These are phyloP conservation scores for Miamiensis avidus DNA, from an alignment of 169 alveolate genomes.

Conservation along the genomic window DNA sequence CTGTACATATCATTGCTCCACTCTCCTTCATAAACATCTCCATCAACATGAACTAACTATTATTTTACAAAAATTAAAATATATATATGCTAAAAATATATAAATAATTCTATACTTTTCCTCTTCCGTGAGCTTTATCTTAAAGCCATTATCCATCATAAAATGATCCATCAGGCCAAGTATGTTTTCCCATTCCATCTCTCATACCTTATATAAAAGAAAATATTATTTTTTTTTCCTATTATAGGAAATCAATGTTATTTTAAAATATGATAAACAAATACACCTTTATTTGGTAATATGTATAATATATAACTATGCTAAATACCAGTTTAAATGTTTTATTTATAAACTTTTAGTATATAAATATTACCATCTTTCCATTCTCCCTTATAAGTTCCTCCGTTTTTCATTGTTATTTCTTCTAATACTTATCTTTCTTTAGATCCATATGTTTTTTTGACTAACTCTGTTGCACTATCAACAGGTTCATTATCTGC, in stretches of 20 bases:
- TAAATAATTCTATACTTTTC: conserved; percentile 14
- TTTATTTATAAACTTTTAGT: too few relatives aligned
- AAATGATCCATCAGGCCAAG: conserved; percentile 47
- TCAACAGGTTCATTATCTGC: conserved; percentile 13
- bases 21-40: conserved; percentile 95
- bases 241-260: neutral
- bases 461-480: neutral
- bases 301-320: too few relatives aligned
- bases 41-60: conserved; percentile 89
- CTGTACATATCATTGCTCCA: conserved; percentile 74
- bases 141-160: conserved; percentile 54
- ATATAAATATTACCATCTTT: conserved; percentile 76
- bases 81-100: too few relatives aligned
- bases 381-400: conserved; percentile 94
- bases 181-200: conserved; percentile 57
- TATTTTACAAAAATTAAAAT: conserved; percentile 82
- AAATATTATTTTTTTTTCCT: too few relatives aligned
- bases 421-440: neutral
- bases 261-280: neutral
- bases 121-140: conserved; percentile 48
- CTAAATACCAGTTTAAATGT: too few relatives aligned
- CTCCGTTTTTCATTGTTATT: conserved; percentile 79
- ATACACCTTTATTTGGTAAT: too few relatives aligned
- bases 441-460: neutral
- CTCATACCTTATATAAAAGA: conserved; percentile 35